Conservation (phyloP, 768 basidiomycete genomes). For the Rhodocollybia butyracea region DNA sequence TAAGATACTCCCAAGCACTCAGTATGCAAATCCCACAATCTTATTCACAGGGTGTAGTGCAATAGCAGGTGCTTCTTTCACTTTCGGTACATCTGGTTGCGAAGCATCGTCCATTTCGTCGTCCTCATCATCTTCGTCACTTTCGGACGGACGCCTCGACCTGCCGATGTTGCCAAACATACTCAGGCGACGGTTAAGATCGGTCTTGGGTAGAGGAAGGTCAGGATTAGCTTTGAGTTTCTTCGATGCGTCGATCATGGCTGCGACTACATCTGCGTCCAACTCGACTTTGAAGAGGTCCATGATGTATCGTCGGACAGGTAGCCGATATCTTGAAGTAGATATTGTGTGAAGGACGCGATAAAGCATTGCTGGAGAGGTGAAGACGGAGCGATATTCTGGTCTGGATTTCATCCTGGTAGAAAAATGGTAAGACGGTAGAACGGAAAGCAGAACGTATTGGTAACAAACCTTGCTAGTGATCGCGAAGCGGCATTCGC, state of each 20-base stretch:
- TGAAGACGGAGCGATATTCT: slow-evolving; percentile 74
- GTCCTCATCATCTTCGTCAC: slow-evolving; percentile 56
- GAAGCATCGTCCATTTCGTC: slow-evolving; percentile 38
- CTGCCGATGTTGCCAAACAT: slow-evolving; percentile 57
- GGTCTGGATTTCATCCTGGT: slow-evolving; percentile 72
- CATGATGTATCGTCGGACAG: slow-evolving; percentile 88
- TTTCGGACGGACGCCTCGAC: slow-evolving; percentile 50
- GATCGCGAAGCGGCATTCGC: slow-evolving; percentile 92
- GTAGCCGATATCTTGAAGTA: slow-evolving; percentile 84
- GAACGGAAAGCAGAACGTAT: background rate
- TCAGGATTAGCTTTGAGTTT: slow-evolving; percentile 45
- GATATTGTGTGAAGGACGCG: slow-evolving; percentile 87
- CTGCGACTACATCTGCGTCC: slow-evolving; percentile 54
- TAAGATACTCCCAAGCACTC: background rate
- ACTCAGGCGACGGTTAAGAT: slow-evolving; percentile 55
- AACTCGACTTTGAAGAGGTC: slow-evolving; percentile 89
- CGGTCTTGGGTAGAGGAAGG: slow-evolving; percentile 37
- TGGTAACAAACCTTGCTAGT: slow-evolving; percentile 63
- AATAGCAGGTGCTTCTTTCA: slow-evolving; percentile 49
- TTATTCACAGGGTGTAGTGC: slow-evolving; percentile 55
- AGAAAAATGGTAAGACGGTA: slow-evolving; percentile 4
- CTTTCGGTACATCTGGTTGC: slow-evolving; percentile 30
- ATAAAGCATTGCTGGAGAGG: slow-evolving; percentile 75
- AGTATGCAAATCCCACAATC: slow-evolving; percentile 50
- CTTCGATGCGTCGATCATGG: slow-evolving; percentile 49